Conservation (phyloP, 2,329 filamentous ascomycete species). For the Pseudogymnoascus sp. region DNA sequence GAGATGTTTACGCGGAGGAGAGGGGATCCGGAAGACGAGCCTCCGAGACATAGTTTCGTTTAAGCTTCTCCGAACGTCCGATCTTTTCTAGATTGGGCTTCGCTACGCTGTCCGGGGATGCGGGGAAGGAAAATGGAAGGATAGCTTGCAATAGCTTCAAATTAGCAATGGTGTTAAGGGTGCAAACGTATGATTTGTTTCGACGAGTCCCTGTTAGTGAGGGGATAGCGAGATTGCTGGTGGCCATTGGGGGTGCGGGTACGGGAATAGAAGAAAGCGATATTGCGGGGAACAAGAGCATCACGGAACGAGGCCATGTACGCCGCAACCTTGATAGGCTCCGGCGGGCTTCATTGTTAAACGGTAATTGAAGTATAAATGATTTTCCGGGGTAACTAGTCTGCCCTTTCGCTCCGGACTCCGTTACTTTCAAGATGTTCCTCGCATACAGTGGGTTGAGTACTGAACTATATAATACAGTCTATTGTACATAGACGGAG, state of each 20-base stretch:
- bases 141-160: background rate
- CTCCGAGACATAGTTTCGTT: background rate
- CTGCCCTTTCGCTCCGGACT: background rate
- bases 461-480: background rate
- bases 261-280: background rate
- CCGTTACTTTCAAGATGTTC: background rate
- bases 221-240: background rate
- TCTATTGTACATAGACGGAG: background rate
- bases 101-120: background rate
- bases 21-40: background rate
- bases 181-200: background rate
- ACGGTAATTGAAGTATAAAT: background rate
- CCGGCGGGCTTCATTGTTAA: background rate
- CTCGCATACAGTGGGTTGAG: background rate
- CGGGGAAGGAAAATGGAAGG: background rate
- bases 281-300: background rate
- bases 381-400: background rate
- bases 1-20: background rate
- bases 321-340: background rate
- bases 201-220: no score
- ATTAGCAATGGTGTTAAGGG: background rate
- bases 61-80: conserved; percentile 1
- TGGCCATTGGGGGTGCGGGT: background rate
- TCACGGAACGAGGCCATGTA: background rate
- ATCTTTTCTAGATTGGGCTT: background rate